Evolutionary conservation across 176 grass and related monocot species (phyloP).

Genomic region (Saccharum officinarum): DNA sequence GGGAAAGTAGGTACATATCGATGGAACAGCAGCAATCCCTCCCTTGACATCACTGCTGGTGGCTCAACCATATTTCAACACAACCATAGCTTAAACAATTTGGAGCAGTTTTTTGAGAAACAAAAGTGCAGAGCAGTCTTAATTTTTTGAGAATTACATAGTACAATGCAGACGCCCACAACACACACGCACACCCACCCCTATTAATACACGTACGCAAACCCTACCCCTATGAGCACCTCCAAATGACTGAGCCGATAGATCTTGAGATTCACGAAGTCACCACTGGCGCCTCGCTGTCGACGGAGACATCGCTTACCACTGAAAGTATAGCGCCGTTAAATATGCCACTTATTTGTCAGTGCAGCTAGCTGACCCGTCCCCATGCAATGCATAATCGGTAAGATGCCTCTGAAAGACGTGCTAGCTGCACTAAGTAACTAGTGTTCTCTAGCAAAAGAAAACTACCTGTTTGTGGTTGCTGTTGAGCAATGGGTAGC

Average conservation of each 20-base stretch:
- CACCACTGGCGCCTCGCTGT: too few species aligned
- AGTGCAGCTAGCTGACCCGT: neutral
- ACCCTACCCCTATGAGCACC: too few species aligned
- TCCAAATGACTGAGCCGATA: too few species aligned
- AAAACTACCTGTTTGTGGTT: slow-evolving; percentile 1
- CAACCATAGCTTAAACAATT: slow-evolving; percentile 23
- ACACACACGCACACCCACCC: too few species aligned
- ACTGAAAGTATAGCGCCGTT: too few species aligned
- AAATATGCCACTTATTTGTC: slow-evolving; percentile 7
- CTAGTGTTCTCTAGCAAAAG: slow-evolving; percentile 2
- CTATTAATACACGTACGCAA: too few species aligned
- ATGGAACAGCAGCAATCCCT: slow-evolving; percentile 31
- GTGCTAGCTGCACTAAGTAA: neutral
- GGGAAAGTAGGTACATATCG: slow-evolving; percentile 38
- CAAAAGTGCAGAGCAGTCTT: slow-evolving; percentile 22
- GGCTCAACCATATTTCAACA: slow-evolving; percentile 27
- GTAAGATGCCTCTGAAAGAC: neutral
- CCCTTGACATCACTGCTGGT: slow-evolving; percentile 27
- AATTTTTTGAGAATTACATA: too few species aligned
- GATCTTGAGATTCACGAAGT: too few species aligned
- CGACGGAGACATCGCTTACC: too few species aligned
- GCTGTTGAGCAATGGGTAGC: neutral
- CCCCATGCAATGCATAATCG: neutral
- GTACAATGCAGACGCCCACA: too few species aligned
- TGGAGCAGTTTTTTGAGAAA: neutral